Conservation (phyloP, 306 rosid species). For the Geum urbanum region DNA sequence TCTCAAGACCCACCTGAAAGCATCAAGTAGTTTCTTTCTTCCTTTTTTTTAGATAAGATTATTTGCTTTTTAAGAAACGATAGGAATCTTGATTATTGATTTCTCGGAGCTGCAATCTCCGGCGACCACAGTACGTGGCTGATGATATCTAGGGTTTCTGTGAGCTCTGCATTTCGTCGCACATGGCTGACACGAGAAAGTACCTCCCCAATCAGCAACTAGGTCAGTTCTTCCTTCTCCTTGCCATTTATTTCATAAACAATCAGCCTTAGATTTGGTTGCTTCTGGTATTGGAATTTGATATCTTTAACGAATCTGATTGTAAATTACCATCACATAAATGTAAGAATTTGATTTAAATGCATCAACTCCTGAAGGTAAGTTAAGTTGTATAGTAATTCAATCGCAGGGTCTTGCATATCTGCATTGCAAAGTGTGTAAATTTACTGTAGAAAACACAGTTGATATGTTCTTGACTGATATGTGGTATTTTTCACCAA, state of each 20-base stretch:
- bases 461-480: background rate
- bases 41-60: background rate
- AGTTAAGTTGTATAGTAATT: background rate
- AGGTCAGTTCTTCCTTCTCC: constrained; percentile 34
- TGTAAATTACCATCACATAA: background rate
- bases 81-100: background rate
- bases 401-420: background rate
- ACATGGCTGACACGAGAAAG: constrained; percentile 46
- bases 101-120: background rate
- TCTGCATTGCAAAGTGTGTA: background rate
- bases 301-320: background rate
- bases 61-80: background rate
- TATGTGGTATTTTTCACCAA: background rate
- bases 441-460: too few species aligned
- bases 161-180: constrained; percentile 9
- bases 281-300: background rate
- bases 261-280: background rate
- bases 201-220: constrained; percentile 37
- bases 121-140: constrained; percentile 3
- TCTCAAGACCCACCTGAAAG: background rate
- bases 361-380: background rate
- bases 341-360: background rate
- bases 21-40: background rate
- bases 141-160: constrained; percentile 27
- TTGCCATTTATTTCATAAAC: background rate